Percentiles rank a stretch among this genome's conserved stretches.
These are phyloP conservation scores for Madurella mycetomatis DNA, from an alignment of 2,329 filamentous ascomycete species.

Conservation along the genomic window DNA sequence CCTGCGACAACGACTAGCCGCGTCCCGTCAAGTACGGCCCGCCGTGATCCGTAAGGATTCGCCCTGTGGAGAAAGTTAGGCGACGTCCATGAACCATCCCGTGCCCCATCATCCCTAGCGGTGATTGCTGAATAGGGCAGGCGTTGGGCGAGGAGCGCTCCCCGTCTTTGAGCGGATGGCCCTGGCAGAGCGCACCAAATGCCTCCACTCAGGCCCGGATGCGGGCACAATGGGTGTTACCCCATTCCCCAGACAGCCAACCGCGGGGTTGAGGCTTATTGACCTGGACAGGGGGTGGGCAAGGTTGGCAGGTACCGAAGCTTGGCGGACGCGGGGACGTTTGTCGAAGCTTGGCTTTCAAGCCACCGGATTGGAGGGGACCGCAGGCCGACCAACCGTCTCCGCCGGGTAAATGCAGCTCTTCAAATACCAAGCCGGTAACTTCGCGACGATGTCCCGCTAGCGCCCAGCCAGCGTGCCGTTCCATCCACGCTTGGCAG, in stretches of 20 bases:
- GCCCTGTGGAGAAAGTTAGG: neutral
- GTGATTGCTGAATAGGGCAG: neutral
- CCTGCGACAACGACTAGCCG: neutral
- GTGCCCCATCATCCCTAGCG: neutral
- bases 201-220: too few relatives aligned
- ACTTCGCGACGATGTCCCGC: constrained; percentile 12
- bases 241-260: neutral
- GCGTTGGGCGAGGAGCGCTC: neutral
- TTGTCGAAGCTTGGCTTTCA: neutral
- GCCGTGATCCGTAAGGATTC: neutral
- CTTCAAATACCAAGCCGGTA: constrained; percentile 12
- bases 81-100: neutral
- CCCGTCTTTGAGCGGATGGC: too few relatives aligned
- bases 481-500: too few relatives aligned
- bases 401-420: constrained; percentile 19
- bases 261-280: neutral
- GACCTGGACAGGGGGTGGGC: neutral
- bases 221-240: neutral
- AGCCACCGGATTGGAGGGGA: neutral
- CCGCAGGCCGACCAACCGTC: neutral
- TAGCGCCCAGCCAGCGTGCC: constrained; percentile 4
- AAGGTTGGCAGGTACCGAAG: neutral
- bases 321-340: constrained; percentile 5
- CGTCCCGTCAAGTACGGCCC: neutral
- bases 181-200: too few relatives aligned